A percentile compares a stretch with the other conserved stretches of the same genome.
These are phyloP conservation scores for Penicillium sp. DNA, from an alignment of 2,329 filamentous ascomycete genomes.

Conservation along the genomic window DNA sequence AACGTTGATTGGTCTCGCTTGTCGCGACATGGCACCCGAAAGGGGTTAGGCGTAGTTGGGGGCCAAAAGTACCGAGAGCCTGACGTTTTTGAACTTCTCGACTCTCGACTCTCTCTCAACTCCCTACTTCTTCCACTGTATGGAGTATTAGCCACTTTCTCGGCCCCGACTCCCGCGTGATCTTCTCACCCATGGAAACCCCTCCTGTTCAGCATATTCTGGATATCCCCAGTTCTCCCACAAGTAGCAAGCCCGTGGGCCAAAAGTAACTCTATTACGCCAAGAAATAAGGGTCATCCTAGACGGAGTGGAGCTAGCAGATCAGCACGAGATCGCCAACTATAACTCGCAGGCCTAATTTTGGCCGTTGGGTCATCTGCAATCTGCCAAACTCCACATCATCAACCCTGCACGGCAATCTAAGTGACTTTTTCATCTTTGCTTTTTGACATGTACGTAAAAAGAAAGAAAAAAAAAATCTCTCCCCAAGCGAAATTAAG, in stretches of 20 bases:
- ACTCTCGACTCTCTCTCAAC: too few relatives aligned
- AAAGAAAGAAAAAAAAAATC: background rate
- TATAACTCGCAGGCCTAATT: background rate
- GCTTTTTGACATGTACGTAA: background rate
- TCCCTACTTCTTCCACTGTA: too few relatives aligned
- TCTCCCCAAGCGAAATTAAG: background rate
- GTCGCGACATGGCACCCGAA: slow-evolving; percentile 28
- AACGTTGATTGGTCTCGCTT: slow-evolving; percentile 11
- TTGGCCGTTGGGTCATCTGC: slow-evolving; percentile 2
- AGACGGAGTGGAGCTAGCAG: slow-evolving; percentile 9
- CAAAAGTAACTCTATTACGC: slow-evolving; percentile 17
- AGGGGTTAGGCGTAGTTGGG: slow-evolving; percentile 14
- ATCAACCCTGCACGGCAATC: background rate
- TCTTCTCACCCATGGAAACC: background rate
- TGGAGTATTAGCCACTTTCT: too few relatives aligned
- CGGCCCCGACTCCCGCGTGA: background rate
- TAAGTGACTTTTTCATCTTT: background rate
- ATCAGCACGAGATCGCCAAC: slow-evolving; percentile 9
- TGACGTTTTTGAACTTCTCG: background rate
- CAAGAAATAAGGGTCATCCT: slow-evolving; percentile 15
- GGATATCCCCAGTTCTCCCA: slow-evolving; percentile 2
- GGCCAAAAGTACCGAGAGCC: slow-evolving; percentile 7
- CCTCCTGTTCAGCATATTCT: background rate
- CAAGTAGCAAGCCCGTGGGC: slow-evolving; percentile 17
- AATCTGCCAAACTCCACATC: background rate